Evolutionary conservation across 1,139 yeast species (phyloP), one percentile per base, ranked within the genome.

Genomic region (Casaregolazyma lundiana): DNA sequence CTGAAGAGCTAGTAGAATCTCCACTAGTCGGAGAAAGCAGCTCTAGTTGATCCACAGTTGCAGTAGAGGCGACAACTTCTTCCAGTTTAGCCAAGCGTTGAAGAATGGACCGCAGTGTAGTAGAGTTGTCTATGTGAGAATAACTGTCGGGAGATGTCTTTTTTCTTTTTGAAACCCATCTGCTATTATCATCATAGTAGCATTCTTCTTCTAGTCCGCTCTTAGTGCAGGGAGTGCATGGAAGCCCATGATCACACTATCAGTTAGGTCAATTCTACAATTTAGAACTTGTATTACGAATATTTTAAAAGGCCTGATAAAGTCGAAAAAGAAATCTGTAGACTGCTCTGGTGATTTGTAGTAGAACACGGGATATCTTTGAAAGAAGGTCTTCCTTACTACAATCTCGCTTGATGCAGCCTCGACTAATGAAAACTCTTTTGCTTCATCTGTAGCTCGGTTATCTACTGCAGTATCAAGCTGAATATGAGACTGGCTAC

Each of bases 281-380:
- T 35, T 35, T 6, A 35, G 21, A 7, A 35, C 38, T 7, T 17
- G n/a, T n/a, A n/a, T n/a, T 9, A 13, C 36, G 32, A 50, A 45
- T 41, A 57, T 53, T 37, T 51, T 46, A 19, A 57, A 32, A n/a
- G 61, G 59, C 6, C 60, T 50, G 32, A 47, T 29, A 32, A 55
- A 49, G 38, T 54, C 53, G 26, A 47, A 49, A 38, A 49, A 41
- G 24, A 55, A 44, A 41, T 48, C 44, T 20, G 45, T 48, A n/a
- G 50, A 49, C 13, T 54, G 55, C 4, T 49, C 50, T 2, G 48
- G 43, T 19, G 41, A 19, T 13, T 51, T 46, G 38, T 49, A 47
- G 13, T 30, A 50, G 13, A 53, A 36, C 68, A 20, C 75, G 72
- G 65, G 77, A 63, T 47, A 49, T 30, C 46, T 64, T 55, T 44